Conservation (phyloP, 2,329 filamentous ascomycete genomes). For the Fonsecaea pedrosoi region DNA sequence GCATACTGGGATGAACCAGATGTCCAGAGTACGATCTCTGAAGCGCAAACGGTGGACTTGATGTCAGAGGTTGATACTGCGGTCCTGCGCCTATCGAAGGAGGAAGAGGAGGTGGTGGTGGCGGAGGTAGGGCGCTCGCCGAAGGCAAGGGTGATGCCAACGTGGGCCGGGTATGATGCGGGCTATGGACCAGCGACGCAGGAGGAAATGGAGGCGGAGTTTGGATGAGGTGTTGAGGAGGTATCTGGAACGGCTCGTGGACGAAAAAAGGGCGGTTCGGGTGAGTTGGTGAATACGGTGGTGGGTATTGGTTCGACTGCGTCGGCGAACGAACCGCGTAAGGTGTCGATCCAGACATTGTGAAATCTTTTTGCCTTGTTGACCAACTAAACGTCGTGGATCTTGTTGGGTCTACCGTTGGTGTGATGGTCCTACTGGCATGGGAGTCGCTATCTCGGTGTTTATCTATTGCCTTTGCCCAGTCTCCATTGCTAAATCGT, state of each 20-base stretch:
- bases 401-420: conserved; percentile 10
- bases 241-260: conserved; percentile 47
- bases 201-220: conserved; percentile 51
- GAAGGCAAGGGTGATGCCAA: conserved; percentile 48
- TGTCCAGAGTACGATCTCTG: conserved; percentile 37
- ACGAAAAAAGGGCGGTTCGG: conserved; percentile 53
- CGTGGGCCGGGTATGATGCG: conserved; percentile 46
- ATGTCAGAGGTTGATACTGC: conserved; percentile 34
- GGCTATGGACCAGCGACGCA: conserved; percentile 48
- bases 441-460: conserved; percentile 15
- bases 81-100: conserved; percentile 30
- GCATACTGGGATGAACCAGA: conserved; percentile 41
- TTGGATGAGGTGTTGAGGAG: conserved; percentile 46
- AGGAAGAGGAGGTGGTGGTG: conserved; percentile 29
- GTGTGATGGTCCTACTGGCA: conserved; percentile 10
- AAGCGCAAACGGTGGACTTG: conserved; percentile 35
- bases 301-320: conserved; percentile 50
- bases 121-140: conserved; percentile 36
- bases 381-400: conserved; percentile 2
- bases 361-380: conserved; percentile 13
- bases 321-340: conserved; percentile 55
- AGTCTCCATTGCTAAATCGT: conserved; percentile 29
- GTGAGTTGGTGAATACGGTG: conserved; percentile 53
- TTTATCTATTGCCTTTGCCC: conserved; percentile 29
- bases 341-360: conserved; percentile 44